A percentile compares a stretch with the other conserved stretches of the same genome.
phyloP scores from a whole-genome alignment of 495 filamentous ascomycete genomes.

The Penicillium bialowiezense region DNA sequence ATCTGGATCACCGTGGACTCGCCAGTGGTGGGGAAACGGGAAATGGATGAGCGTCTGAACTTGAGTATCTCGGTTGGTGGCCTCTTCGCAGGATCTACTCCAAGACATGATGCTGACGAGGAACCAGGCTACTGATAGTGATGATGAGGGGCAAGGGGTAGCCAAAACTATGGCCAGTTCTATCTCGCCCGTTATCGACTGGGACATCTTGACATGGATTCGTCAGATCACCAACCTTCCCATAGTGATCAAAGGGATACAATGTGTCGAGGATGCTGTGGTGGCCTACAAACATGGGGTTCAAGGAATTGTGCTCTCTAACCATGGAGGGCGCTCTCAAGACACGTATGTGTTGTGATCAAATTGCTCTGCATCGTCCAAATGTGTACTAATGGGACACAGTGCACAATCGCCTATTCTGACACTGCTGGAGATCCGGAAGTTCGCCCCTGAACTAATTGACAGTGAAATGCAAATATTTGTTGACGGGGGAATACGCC shows the following conservation, averaged over 20 bases:
- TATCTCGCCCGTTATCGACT: constrained; percentile 74
- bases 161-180: constrained; percentile 74
- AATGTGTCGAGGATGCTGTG: constrained; percentile 85
- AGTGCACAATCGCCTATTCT: constrained; percentile 71
- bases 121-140: constrained; percentile 11
- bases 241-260: constrained; percentile 85
- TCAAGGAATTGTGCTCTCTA: constrained; percentile 70
- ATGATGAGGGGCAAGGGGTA: constrained; percentile 57
- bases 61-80: constrained; percentile 30
- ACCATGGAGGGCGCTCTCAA: constrained; percentile 51
- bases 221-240: constrained; percentile 76
- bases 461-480: constrained; percentile 73
- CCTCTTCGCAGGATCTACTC: too few relatives aligned
- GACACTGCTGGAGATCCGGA: constrained; percentile 69
- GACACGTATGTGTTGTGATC: constrained; percentile 28
- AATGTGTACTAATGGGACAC: constrained; percentile 16
- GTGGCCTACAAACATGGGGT: constrained; percentile 67
- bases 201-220: constrained; percentile 83
- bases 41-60: constrained; percentile 63
- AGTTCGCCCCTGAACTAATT: constrained; percentile 52
- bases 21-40: constrained; percentile 59
- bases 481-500: constrained; percentile 78
- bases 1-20: constrained; percentile 69
- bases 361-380: too few relatives aligned
- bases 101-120: too few relatives aligned